A percentile compares a stretch with the other conserved stretches of the same genome.
Conservation (phyloP, 345 rosid genomes). For the Excoecaria cochinchinensis region DNA sequence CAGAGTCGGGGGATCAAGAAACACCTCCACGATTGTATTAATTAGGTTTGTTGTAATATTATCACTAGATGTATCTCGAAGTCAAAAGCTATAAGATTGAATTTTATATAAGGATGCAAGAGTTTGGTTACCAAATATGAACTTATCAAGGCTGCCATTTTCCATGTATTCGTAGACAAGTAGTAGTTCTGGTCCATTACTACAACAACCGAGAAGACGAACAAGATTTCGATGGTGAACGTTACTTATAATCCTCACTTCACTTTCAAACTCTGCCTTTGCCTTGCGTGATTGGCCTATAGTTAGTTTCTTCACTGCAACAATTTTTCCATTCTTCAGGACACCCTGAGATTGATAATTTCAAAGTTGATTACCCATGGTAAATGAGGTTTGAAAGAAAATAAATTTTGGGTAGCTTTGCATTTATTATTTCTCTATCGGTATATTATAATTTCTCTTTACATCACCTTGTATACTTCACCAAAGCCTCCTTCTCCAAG, state of each 20-base stretch:
- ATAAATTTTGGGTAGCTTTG: no score
- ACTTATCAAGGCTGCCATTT: conserved; percentile 44
- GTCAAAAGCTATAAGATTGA: no score
- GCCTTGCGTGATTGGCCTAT: conserved; percentile 27
- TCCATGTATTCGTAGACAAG: conserved; percentile 52
- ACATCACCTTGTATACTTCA: conserved; percentile 45
- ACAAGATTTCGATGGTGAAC: conserved; percentile 52
- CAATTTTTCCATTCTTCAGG: conserved; percentile 43
- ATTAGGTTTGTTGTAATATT: no score
- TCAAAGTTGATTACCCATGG: no score
- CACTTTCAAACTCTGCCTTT: conserved; percentile 40
- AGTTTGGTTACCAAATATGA: conserved; percentile 31
- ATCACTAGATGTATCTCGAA: no score
- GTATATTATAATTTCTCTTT: not conserved
- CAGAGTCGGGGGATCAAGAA: no score
- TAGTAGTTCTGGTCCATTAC: conserved; percentile 38
- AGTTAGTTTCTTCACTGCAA: conserved; percentile 51
- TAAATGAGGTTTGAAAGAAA: no score
- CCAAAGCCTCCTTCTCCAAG: conserved; percentile 57
- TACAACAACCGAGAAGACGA: conserved; percentile 48
- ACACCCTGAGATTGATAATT: conserved; percentile 28
- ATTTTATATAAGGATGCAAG: no score
- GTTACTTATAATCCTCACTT: conserved; percentile 47
- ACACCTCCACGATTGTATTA: no score
- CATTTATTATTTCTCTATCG: no score